A percentile compares a stretch with the other conserved stretches of the same genome.
phyloP scores from a whole-genome alignment of 495 filamentous ascomycete species.

The Gamarada debralockiae region DNA sequence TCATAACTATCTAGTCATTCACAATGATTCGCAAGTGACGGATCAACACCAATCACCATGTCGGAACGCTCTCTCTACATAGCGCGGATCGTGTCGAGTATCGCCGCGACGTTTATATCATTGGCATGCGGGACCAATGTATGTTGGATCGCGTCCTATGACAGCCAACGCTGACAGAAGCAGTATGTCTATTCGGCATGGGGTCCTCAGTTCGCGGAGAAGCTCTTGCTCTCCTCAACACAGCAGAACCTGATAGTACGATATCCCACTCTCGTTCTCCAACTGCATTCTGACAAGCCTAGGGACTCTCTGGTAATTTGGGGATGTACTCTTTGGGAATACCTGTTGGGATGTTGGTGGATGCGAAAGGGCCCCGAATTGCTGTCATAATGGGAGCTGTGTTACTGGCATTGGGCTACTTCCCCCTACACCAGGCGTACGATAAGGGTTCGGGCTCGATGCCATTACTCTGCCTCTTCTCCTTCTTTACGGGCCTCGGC shows the following conservation, averaged over 20 bases:
- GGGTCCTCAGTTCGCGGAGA: slow-evolving; percentile 90
- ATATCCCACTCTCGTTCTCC: slow-evolving; percentile 14
- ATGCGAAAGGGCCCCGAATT: slow-evolving; percentile 74
- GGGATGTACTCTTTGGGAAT: slow-evolving; percentile 94
- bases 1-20: no score
- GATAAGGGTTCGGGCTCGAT: slow-evolving; percentile 63
- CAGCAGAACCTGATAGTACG: slow-evolving; percentile 83
- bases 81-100: slow-evolving; percentile 68
- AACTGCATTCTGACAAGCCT: slow-evolving; percentile 10
- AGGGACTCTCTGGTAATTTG: slow-evolving; percentile 87
- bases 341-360: slow-evolving; percentile 83
- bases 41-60: slow-evolving; percentile 19
- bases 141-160: slow-evolving; percentile 27
- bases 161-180: slow-evolving; percentile 12
- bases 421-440: slow-evolving; percentile 66
- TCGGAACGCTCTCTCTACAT: slow-evolving; percentile 39
- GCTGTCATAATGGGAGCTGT: slow-evolving; percentile 71
- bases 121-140: slow-evolving; percentile 94
- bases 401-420: slow-evolving; percentile 72
- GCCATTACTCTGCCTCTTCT: slow-evolving; percentile 71
- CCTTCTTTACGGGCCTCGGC: slow-evolving; percentile 80
- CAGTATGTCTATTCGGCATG: slow-evolving; percentile 99
- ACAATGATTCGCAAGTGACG: no score
- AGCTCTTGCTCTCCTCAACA: slow-evolving; percentile 80
- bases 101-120: slow-evolving; percentile 82